Conservation (phyloP, 1,284 basidiomycete genomes). For the Trametes versicolor region DNA sequence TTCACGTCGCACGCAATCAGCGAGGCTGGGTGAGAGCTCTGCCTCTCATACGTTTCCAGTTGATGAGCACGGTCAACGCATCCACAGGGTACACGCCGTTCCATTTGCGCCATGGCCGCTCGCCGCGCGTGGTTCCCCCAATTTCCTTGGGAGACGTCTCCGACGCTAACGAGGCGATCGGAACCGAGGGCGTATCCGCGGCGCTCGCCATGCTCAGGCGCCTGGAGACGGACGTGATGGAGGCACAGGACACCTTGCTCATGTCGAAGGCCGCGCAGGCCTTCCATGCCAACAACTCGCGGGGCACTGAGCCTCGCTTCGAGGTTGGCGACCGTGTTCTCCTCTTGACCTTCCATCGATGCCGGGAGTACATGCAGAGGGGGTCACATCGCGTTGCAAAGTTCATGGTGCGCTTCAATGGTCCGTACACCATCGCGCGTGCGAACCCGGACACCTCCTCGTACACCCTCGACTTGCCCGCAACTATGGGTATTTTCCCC, state of each 20-base stretch:
- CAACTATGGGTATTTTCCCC: neutral
- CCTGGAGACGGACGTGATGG: constrained; percentile 22
- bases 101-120: neutral
- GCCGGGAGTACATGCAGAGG: neutral
- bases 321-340: neutral
- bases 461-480: neutral
- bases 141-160: no score
- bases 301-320: neutral
- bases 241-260: constrained; percentile 32
- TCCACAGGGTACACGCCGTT: neutral
- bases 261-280: constrained; percentile 32
- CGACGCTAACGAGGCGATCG: no score
- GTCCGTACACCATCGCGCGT: neutral
- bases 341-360: neutral
- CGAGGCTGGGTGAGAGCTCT: neutral
- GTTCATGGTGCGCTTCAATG: neutral
- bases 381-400: neutral
- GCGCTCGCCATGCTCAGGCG: neutral
- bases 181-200: neutral
- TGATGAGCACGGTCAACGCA: neutral
- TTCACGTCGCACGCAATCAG: neutral
- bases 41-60: neutral
- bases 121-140: neutral
- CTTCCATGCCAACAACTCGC: neutral
- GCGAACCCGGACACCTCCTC: neutral